phyloP scores from a whole-genome alignment of 2,329 filamentous ascomycete genomes.

The Metarhizium anisopliae region DNA sequence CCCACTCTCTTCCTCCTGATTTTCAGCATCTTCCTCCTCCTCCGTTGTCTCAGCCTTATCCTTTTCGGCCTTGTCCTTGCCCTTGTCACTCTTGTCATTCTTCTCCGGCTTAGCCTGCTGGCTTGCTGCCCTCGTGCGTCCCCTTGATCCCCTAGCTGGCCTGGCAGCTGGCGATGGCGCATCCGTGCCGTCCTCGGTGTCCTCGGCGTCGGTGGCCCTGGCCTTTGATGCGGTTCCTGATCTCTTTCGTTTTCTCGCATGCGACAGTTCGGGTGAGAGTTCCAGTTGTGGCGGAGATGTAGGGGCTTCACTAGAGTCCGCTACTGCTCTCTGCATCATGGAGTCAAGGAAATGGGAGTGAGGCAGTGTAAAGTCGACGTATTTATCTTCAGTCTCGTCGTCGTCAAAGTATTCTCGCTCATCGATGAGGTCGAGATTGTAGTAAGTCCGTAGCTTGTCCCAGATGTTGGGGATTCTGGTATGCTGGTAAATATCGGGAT shows the following conservation, averaged over 20 bases:
- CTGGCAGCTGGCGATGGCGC: conserved; percentile 24
- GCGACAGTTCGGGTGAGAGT: conserved; percentile 23
- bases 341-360: conserved; percentile 32
- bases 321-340: conserved; percentile 36
- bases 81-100: conserved; percentile 16
- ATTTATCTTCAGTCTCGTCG: conserved; percentile 48
- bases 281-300: conserved; percentile 37
- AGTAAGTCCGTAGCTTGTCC: conserved; percentile 74
- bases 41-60: conserved; percentile 24
- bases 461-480: conserved; percentile 88
- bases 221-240: conserved; percentile 27
- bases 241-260: conserved; percentile 35
- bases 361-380: conserved; percentile 58
- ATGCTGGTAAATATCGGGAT: conserved; percentile 62
- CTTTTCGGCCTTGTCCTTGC: conserved; percentile 23
- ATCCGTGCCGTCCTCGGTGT: conserved; percentile 37
- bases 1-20: neutral
- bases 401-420: conserved; percentile 67
- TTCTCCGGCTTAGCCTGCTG: conserved; percentile 29
- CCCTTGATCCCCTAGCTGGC: conserved; percentile 32
- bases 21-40: conserved; percentile 18
- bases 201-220: conserved; percentile 36
- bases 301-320: conserved; percentile 37
- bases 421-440: conserved; percentile 79
- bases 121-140: conserved; percentile 34